Evolutionary conservation across 2,329 filamentous ascomycete genomes (phyloP).

Genomic region (Apiospora phragmitis): DNA sequence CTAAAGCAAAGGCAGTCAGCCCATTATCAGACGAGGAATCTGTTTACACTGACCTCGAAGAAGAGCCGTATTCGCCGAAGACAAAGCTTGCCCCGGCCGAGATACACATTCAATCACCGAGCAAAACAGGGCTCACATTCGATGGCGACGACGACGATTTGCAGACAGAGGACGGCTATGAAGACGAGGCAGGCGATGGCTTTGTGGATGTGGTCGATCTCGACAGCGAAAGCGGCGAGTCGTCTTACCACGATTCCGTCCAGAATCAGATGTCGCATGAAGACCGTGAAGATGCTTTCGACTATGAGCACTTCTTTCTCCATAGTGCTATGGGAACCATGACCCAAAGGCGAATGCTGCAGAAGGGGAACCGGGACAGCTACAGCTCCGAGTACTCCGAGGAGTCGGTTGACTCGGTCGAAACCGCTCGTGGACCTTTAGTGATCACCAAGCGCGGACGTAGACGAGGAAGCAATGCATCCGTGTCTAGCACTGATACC

Average conservation of each 20-base stretch:
- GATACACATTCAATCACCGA: conserved; percentile 12
- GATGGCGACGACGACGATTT: conserved; percentile 34
- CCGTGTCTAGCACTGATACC: conserved; percentile 51
- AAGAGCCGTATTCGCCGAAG: conserved; percentile 24
- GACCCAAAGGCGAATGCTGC: conserved; percentile 51
- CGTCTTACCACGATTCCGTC: conserved; percentile 62
- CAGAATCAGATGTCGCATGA: conserved; percentile 75
- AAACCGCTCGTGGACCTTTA: conserved; percentile 57
- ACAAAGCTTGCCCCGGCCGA: conserved; percentile 19
- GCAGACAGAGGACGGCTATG: conserved; percentile 29
- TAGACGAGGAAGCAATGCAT: conserved; percentile 49
- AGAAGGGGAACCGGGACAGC: conserved; percentile 51
- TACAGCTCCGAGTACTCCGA: conserved; percentile 55
- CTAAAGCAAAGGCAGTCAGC: background rate
- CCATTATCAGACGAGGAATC: conserved; percentile 11
- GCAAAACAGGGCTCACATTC: conserved; percentile 21
- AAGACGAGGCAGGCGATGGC: conserved; percentile 38
- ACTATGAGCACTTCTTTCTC: conserved; percentile 94
- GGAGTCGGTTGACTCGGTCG: conserved; percentile 61
- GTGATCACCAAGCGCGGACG: conserved; percentile 25
- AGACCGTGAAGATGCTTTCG: conserved; percentile 91
- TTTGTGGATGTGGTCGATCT: conserved; percentile 34
- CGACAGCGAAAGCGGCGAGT: conserved; percentile 62
- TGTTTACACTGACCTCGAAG: conserved; percentile 23
- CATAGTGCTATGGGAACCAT: conserved; percentile 88